Evolutionary conservation across 495 filamentous ascomycete species (phyloP), one percentile per base, ranked within the genome.

Genomic region (Cetradonia linearis): DNA sequence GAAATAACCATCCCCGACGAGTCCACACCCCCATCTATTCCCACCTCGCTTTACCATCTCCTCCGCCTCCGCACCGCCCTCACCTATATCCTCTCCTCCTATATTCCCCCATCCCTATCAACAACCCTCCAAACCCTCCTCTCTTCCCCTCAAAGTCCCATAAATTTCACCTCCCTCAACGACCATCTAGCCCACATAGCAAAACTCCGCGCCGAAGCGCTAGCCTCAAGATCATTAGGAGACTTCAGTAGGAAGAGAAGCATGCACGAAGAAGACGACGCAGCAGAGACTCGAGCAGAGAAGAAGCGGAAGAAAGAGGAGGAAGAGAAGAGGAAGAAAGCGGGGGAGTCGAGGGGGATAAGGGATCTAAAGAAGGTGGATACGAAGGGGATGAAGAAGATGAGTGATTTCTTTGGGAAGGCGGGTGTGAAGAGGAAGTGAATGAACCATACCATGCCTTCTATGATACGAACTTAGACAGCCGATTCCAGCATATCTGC

Each of bases 401-500:
- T 98, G 83, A 96, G 89, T 65, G 81, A 85, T 62, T 98, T 97
- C 70, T 98, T 98, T 70, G 80, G 78, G 40, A 96, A 91, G 75
- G 84, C 49, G 33, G 28, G 54, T 37, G 48, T 40, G 36, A 63
- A 65, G 55, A 66, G 61, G 20, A 56, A 59, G 40, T 65, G 48
- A 63, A 55, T 14, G 38, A 28, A 20, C 52, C 13, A 16, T 14
- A 14, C 47, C 14, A 31, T 20, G 50, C 18, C 0, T 36, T 36
- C 4, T 10, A 7, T 30, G 16, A 34, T 50, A 31, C 16, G 16
- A 25, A 50, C 5, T n/a, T 28, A 13, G 1, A 31, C 27, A 53
- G 25, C n/a, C 11, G 46, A 14, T 8, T 10, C 23, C 9, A 7
- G 16, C 13, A n/a, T 36, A 20, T 18, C 20, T 27, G 3, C 53